Evolutionary conservation across 73 alveolate genomes (phyloP).

Genomic region (Tetrahymena borealis): DNA sequence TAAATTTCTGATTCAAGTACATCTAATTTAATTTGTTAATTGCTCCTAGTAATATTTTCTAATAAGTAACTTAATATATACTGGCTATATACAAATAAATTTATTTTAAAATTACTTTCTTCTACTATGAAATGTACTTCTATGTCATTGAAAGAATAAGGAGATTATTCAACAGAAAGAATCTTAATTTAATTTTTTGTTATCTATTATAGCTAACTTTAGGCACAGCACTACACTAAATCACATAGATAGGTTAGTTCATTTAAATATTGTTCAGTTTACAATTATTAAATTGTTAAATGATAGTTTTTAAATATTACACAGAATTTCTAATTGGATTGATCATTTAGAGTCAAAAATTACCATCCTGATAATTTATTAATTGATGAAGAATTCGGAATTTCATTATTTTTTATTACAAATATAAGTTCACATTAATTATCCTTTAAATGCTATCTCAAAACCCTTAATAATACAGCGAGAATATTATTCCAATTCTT

Average conservation of each 20-base stretch:
- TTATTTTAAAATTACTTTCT: not conserved
- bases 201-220: not conserved
- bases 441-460: not conserved
- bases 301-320: not conserved
- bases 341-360: not conserved
- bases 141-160: not conserved
- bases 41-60: not conserved
- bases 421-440: not conserved
- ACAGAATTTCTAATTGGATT: not conserved
- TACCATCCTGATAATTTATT: not conserved
- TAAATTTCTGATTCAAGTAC: not conserved
- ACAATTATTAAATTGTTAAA: not conserved
- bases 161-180: not conserved
- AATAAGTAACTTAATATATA: not conserved
- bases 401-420: not conserved
- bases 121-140: not conserved
- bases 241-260: not conserved
- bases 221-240: not conserved
- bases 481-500: not conserved
- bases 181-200: not conserved
- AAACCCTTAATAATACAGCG: not conserved
- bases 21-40: not conserved
- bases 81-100: not conserved
- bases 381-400: not conserved
- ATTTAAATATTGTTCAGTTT: not conserved